These are phyloP conservation scores for Tetrastigma voinierianum DNA, from an alignment of 164 flowering plant genomes.

Conservation along the genomic window DNA sequence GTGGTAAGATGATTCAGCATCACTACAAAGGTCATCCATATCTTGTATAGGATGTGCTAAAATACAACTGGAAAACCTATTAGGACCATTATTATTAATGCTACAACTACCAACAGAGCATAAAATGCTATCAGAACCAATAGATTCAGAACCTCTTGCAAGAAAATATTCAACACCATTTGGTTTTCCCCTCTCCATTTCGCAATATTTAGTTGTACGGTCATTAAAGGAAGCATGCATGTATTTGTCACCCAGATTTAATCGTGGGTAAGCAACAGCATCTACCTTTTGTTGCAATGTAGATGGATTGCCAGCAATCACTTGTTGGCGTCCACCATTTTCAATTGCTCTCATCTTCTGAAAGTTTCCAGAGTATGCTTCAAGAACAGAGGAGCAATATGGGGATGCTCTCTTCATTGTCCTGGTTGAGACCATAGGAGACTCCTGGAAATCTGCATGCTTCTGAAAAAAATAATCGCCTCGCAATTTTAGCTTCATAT, in stretches of 20 bases:
- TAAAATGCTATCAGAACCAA: slow-evolving; percentile 42
- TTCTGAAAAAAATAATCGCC: slow-evolving; percentile 10
- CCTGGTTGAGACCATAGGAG: slow-evolving; percentile 24
- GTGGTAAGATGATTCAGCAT: slow-evolving; percentile 63
- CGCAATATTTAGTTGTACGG: slow-evolving; percentile 33
- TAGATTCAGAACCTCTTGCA: slow-evolving; percentile 36
- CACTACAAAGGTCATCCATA: slow-evolving; percentile 47
- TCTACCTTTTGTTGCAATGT: slow-evolving; percentile 45
- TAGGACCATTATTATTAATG: slow-evolving; percentile 27
- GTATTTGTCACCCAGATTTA: slow-evolving; percentile 45
- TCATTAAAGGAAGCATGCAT: slow-evolving; percentile 48
- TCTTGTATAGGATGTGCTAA: slow-evolving; percentile 16
- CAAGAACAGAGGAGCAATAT: slow-evolving; percentile 21
- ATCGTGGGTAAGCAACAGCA: slow-evolving; percentile 51
- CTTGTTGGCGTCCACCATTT: slow-evolving; percentile 27
- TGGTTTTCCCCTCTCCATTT: slow-evolving; percentile 36
- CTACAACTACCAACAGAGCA: slow-evolving; percentile 93
- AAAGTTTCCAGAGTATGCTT: slow-evolving; percentile 20
- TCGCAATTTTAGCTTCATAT: slow-evolving; percentile 4
- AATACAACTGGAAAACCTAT: slow-evolving; percentile 21
- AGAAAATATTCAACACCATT: slow-evolving; percentile 29
- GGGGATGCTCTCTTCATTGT: slow-evolving; percentile 40
- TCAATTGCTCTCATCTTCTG: slow-evolving; percentile 37
- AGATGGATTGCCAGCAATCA: slow-evolving; percentile 19
- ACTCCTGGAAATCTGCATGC: slow-evolving; percentile 11